Evolutionary conservation across 2,329 filamentous ascomycete genomes (phyloP), one percentile per base, ranked within the genome.

Genomic region (Cytospora paraplurivora): DNA sequence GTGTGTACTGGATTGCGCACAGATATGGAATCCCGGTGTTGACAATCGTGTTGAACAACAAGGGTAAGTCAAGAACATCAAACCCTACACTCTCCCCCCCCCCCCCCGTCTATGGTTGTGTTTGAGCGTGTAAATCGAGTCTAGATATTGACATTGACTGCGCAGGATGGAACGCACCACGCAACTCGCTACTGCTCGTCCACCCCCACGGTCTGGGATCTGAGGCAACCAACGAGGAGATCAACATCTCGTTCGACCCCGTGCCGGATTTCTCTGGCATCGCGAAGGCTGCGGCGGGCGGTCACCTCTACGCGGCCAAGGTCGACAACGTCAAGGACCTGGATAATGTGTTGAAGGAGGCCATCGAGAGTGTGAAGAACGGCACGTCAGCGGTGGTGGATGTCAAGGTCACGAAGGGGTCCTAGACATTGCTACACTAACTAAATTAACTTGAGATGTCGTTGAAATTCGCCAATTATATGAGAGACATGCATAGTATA

Each of bases 181-280:
- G 84, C 3, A 79, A 78, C 44, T 87, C 84, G 1, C 72, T 85
- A 50, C 73, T 84, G 2, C 76, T 87, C 13, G 84, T 87, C 0
- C 85, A 87, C 66, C 85, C 85, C 0, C 76, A 86, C 4, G 85
- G 85, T 0, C 71, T 81, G 3, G 84, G 81, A 1, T 81, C 84
- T 33, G 77, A 73, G 68, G 82, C 82, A 0, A 81, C 77, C n/a
- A 86, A 86, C 71, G 83, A 85, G 63, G 85, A 87, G 71, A 81
- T 87, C 67, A 87, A 86, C 69, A 86, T 87, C 67, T 84, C 82
- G 1, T 86, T 88, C 66, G 77, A 79, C 33, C 85, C 85, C 0
- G 76, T 78, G 5, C 85, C 85, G 0, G 83, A 88, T 71, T 88
- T 85, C 68, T 73, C 82, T 0, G 85, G 83, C 44, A 86, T 88